Evolutionary conservation across 345 rosid genomes (phyloP), one percentile per base, ranked within the genome.

Genomic region (Physaria fendleri): DNA sequence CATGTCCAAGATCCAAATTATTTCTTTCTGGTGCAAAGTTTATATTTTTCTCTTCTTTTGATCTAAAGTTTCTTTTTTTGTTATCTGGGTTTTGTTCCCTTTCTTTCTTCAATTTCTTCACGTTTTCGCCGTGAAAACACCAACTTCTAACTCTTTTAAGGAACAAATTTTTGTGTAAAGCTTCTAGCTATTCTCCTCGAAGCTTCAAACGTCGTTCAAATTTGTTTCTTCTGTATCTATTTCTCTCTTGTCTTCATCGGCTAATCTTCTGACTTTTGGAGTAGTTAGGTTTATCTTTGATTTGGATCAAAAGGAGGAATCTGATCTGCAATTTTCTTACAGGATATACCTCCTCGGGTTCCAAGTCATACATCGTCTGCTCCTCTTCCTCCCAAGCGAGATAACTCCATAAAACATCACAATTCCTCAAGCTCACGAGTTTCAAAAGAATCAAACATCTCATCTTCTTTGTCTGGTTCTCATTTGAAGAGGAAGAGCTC

Each of bases 171-270:
- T 10, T 18, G 53, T 10, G 25, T 30, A 5, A 43, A 51, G 49
- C 14, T 14, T 66, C 42, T 46, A 15, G 27, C 46, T 21, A 41
- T 24, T 61, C 56, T 53, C 52, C 24, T 32, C 5, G 24, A 33
- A 40, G 46, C 72, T 51, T 52, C 61, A 33, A 51, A 51, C 55
- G 12, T 68, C 60, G 67, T 44, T 56, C 62, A 0, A 60, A 5
- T 18, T 13, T 35, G 35, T 23, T n/a, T 8, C 1, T 6, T 64
- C 12, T 51, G n/a, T n/a, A n/a, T n/a, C n/a, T n/a, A 56, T 62
- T 28, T 48, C 42, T 34, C 43, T 41, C 47, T 58, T 52, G 52
- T 59, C 59, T 47, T 22, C 62, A 51, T 51, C 73, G 66, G 52
- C 48, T 46, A 68, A 9, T n/a, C n/a, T n/a, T 28, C 47, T 12